A percentile compares a stretch with the other conserved stretches of the same genome.
phyloP scores from a whole-genome alignment of 805 yeast species.

The Yarrowia hollandica region DNA sequence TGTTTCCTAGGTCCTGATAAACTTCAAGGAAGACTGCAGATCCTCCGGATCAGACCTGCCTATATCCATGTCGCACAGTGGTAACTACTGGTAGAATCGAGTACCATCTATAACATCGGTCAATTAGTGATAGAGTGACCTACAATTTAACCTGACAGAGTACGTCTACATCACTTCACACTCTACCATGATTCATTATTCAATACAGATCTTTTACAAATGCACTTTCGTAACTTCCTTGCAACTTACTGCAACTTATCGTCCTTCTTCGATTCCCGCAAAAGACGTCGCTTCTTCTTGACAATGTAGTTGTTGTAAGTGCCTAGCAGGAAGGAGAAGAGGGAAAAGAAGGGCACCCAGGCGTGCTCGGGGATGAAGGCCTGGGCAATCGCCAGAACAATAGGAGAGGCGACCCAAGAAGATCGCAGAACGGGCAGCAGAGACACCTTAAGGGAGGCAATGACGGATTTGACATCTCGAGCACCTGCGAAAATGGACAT shows the following conservation, averaged over 20 bases:
- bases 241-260: conserved; percentile 20
- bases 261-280: conserved; percentile 28
- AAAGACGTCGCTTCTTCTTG: conserved; percentile 35
- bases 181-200: background rate
- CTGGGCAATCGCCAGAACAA: conserved; percentile 44
- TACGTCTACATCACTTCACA: no score
- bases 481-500: conserved; percentile 46
- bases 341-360: conserved; percentile 46
- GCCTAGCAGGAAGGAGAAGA: conserved; percentile 43
- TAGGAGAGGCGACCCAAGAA: conserved; percentile 44
- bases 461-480: conserved; percentile 37
- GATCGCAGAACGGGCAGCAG: conserved; percentile 41
- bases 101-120: no score
- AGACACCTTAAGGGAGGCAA: conserved; percentile 38
- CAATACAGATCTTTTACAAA: conserved; percentile 2
- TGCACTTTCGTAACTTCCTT: background rate
- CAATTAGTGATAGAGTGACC: no score
- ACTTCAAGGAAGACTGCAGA: no score
- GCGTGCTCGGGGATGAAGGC: conserved; percentile 43
- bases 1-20: no score
- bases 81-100: no score
- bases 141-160: no score
- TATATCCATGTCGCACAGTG: no score
- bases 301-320: conserved; percentile 44
- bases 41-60: no score